phyloP scores from a whole-genome alignment of 2,329 filamentous ascomycete genomes.

The Cadophora gregata region DNA sequence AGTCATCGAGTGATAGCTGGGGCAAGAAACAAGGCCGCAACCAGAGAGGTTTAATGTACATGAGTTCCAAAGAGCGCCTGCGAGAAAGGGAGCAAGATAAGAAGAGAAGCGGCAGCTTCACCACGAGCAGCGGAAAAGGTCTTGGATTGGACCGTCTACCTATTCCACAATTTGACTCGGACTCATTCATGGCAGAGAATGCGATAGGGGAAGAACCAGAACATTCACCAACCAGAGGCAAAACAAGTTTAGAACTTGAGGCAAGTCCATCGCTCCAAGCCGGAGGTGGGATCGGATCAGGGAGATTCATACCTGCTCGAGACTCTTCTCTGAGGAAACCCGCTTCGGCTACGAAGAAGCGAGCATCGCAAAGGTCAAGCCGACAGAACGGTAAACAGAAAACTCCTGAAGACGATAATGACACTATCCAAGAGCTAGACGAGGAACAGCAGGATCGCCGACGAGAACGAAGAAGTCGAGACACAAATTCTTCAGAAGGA shows the following conservation, averaged over 20 bases:
- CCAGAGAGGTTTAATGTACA: slow-evolving; percentile 70
- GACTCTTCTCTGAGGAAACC: slow-evolving; percentile 72
- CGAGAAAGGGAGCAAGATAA: slow-evolving; percentile 67
- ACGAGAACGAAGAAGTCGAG: slow-evolving; percentile 34
- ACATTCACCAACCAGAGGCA: slow-evolving; percentile 37
- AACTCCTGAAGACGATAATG: slow-evolving; percentile 40
- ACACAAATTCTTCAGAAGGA: slow-evolving; percentile 40
- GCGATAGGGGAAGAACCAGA: slow-evolving; percentile 56
- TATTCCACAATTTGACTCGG: slow-evolving; percentile 39
- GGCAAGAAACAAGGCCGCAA: slow-evolving; percentile 60
- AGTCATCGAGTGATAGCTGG: slow-evolving; percentile 67
- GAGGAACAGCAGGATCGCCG: slow-evolving; percentile 34
- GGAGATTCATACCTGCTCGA: slow-evolving; percentile 64
- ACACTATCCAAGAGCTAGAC: slow-evolving; percentile 36
- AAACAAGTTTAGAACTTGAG: slow-evolving; percentile 20
- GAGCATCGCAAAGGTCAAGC: slow-evolving; percentile 57
- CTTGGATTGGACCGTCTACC: slow-evolving; percentile 38
- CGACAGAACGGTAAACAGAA: slow-evolving; percentile 51
- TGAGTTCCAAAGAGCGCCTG: slow-evolving; percentile 73
- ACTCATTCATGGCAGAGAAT: slow-evolving; percentile 45
- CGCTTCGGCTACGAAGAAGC: slow-evolving; percentile 57
- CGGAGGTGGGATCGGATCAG: slow-evolving; percentile 42
- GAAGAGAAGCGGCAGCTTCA: slow-evolving; percentile 57
- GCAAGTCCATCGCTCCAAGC: slow-evolving; percentile 26
- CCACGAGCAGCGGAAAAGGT: slow-evolving; percentile 50